Percentiles rank a stretch among this genome's conserved stretches.
These are phyloP conservation scores for Pleoardoris graminearum DNA, from an alignment of 2,329 filamentous ascomycete genomes.

Conservation along the genomic window DNA sequence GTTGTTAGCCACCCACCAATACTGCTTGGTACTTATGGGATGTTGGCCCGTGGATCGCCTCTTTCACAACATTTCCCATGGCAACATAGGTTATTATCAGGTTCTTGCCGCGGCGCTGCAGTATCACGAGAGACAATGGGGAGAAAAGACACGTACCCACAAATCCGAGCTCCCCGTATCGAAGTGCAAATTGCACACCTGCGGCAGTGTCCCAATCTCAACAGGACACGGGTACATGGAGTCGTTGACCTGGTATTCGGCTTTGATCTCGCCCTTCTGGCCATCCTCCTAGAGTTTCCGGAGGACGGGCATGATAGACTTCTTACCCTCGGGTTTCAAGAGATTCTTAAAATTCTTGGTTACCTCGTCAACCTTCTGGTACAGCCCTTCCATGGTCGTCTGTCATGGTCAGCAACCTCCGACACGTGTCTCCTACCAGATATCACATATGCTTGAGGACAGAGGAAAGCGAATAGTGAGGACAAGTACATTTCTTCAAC, in stretches of 20 bases:
- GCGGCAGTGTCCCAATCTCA: slow-evolving; percentile 65
- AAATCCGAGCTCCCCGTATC: slow-evolving; percentile 73
- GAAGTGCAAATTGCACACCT: slow-evolving; percentile 64
- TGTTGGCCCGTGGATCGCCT: no score
- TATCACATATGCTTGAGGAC: no score
- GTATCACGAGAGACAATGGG: not conserved
- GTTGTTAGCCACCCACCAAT: no score
- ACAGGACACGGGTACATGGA: slow-evolving; percentile 67
- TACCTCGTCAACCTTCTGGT: slow-evolving; percentile 55
- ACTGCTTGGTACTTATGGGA: no score
- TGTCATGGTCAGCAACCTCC: slow-evolving; percentile 5
- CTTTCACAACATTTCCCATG: no score
- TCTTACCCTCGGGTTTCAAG: slow-evolving; percentile 52
- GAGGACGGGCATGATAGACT: slow-evolving; percentile 46
- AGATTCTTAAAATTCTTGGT: slow-evolving; percentile 25
- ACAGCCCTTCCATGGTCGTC: slow-evolving; percentile 63
- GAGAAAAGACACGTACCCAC: slow-evolving; percentile 53
- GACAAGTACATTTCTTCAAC: slow-evolving; percentile 57
- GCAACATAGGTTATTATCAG: no score
- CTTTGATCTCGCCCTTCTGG: slow-evolving; percentile 56
- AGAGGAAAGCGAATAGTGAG: not conserved
- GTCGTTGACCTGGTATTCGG: slow-evolving; percentile 70
- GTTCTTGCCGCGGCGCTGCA: no score
- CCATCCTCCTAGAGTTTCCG: slow-evolving; percentile 49
- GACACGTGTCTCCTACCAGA: no score